phyloP scores from a whole-genome alignment of 306 rosid genomes.

The Sechiopsis laciniata region DNA sequence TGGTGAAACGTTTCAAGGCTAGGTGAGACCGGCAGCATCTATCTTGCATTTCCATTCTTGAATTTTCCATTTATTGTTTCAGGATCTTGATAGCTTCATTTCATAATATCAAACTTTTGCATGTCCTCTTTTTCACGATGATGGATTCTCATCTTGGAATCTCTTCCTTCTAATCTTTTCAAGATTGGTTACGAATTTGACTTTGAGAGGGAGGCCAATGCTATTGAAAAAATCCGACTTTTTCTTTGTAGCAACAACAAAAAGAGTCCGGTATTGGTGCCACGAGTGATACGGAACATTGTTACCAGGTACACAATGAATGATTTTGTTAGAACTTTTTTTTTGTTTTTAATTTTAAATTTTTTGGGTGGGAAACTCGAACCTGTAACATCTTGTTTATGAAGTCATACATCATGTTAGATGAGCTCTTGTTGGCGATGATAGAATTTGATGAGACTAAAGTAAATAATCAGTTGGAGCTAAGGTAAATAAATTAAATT shows the following conservation, averaged over 20 bases:
- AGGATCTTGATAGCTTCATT: conserved; percentile 14
- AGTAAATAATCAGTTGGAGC: not conserved
- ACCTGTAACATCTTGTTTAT: too few species aligned
- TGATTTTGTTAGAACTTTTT: not conserved
- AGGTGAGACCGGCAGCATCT: conserved; percentile 16
- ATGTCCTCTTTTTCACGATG: not conserved
- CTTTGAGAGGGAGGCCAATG: conserved; percentile 77
- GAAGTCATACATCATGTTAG: too few species aligned
- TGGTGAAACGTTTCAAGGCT: not conserved
- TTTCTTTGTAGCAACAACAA: conserved; percentile 63
- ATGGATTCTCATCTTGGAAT: conserved; percentile 27
- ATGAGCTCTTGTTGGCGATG: too few species aligned
- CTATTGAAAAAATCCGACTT: conserved; percentile 63
- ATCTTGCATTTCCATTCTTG: conserved; percentile 11
- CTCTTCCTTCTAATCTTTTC: conserved; percentile 29
- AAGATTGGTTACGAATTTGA: conserved; percentile 96
- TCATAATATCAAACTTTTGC: conserved; percentile 18
- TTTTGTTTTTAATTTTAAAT: too few species aligned
- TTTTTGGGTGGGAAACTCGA: too few species aligned
- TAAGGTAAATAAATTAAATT: not conserved
- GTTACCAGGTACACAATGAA: conserved; percentile 56
- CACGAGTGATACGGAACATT: conserved; percentile 50
- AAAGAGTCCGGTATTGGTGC: conserved; percentile 76
- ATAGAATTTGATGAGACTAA: not conserved
- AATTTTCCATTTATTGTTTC: not conserved